Evolutionary conservation across 2,329 filamentous ascomycete species (phyloP).

Genomic region (Aspergillus sp.): DNA sequence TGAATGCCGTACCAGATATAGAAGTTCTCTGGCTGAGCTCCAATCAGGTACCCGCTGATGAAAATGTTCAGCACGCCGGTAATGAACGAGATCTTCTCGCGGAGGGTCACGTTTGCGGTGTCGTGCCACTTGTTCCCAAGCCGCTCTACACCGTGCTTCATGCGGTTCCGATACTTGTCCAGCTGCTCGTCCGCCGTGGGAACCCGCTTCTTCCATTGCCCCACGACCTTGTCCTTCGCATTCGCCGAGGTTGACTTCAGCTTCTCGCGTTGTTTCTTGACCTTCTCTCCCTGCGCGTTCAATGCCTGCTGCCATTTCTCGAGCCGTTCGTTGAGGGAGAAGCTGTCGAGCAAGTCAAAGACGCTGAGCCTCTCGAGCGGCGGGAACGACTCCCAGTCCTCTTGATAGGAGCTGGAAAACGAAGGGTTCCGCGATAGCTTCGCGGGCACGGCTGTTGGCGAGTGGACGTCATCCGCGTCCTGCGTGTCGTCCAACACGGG

Average conservation of each 20-base stretch:
- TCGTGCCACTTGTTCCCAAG: conserved; percentile 80
- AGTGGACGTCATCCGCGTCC: conserved; percentile 20
- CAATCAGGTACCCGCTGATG: conserved; percentile 87
- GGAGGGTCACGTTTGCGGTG: conserved; percentile 72
- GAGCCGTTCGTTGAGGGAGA: conserved; percentile 78
- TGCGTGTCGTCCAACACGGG: conserved; percentile 16
- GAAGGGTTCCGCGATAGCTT: conserved; percentile 65
- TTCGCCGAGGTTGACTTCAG: conserved; percentile 64
- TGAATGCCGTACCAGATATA: conserved; percentile 87
- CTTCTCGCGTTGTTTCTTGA: conserved; percentile 71
- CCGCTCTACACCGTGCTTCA: conserved; percentile 82
- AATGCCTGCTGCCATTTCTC: conserved; percentile 83
- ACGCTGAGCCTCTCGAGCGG: conserved; percentile 83
- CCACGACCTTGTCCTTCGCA: conserved; percentile 82
- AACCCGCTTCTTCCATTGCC: conserved; percentile 80
- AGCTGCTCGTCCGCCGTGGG: conserved; percentile 86
- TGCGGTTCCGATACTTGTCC: conserved; percentile 77
- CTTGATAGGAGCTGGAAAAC: conserved; percentile 76
- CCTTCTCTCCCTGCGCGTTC: conserved; percentile 72
- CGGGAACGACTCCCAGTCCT: conserved; percentile 78
- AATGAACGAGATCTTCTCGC: conserved; percentile 95
- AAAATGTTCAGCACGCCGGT: conserved; percentile 96
- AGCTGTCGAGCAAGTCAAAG: conserved; percentile 87
- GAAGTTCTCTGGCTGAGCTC: conserved; percentile 74
- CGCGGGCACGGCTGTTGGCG: conserved; percentile 19